Base-by-base conservation (phyloP, 192 early-diverging fungal genomes). In the Coemansia sp. region DNA sequence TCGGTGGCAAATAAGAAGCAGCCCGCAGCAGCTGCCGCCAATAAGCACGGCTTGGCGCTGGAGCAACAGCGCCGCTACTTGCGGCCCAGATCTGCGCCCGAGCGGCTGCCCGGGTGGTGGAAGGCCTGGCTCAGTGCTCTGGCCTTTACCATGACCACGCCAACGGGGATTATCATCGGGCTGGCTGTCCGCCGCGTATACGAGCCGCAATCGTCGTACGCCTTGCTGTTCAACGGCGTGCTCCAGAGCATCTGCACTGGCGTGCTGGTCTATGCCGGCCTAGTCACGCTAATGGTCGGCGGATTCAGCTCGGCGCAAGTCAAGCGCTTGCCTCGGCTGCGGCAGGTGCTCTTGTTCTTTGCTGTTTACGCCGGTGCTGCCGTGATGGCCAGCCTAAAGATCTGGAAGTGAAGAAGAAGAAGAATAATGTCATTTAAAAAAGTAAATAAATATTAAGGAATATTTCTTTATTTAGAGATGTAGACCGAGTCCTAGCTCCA, bases 171-270 rank as follows among this genome's bases (percentile, higher is more conserved):
- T 10, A 84, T 86, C 22, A 88, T 94, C 47, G 94, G 94, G 6
- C 87, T 94, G 67, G 89, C 85, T 1, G 68, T 94, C 19, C 85
- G 78, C 36, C 62, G 77, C 11, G 68, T 83, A 1, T 94, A 88
- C 68, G 88, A 88, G 59, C 77, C 80, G 4, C 85, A 89, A 58
- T 87, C 87, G 32, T 62, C 62, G 6, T 73, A 85, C 4, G 78
- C 86, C 3, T 58, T 94, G 25, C 74, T 92, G 10, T 56, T 86
- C 10, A 86, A 86, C 27, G 93, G 90, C 24, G 78, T 93, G 37
- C 71, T 93, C 24, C 88, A 95, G 70, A 87, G 89, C 22, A 71
- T 93, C 19, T 87, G 89, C 14, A 86, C 90, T 8, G 93, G 93
- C 41, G 89, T 94, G 19, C 67, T 95, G 45, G 38, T 93, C 5